phyloP scores from a whole-genome alignment of 129 eudicot species.

The Gnaphalium uliginosum region DNA sequence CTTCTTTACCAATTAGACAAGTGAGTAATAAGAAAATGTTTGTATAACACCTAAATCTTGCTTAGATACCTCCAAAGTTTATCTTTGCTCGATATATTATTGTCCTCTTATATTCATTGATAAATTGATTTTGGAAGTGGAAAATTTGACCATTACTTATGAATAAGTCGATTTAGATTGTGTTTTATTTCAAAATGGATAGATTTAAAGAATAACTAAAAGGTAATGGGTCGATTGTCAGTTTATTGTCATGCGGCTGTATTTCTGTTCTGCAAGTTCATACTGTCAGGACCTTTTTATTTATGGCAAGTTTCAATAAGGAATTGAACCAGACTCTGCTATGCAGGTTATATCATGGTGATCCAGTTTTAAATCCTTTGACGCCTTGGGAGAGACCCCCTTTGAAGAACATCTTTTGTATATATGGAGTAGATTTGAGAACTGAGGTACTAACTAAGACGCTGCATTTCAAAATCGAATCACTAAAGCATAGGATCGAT shows the following conservation, averaged over 20 bases:
- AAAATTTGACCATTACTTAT: too few relatives aligned
- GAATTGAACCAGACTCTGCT: slow-evolving; percentile 15
- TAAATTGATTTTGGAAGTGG: background rate
- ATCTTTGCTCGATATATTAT: background rate
- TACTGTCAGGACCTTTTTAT: background rate
- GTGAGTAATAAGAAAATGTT: slow-evolving; percentile 41
- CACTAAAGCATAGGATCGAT: background rate
- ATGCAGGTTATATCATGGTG: slow-evolving; percentile 77
- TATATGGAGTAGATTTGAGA: slow-evolving; percentile 83
- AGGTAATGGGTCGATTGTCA: background rate
- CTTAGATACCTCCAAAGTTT: too few relatives aligned
- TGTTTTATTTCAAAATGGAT: background rate
- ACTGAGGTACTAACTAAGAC: slow-evolving; percentile 64
- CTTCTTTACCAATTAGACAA: slow-evolving; percentile 74
- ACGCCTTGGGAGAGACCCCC: slow-evolving; percentile 99
- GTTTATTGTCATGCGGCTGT: slow-evolving; percentile 11
- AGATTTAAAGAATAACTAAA: background rate
- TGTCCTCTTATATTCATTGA: slow-evolving; percentile 11
- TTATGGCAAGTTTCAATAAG: background rate
- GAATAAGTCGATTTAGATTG: slow-evolving; percentile 2
- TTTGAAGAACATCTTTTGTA: slow-evolving; percentile 86
- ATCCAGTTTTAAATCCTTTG: slow-evolving; percentile 91
- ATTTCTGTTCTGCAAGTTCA: slow-evolving; percentile 15
- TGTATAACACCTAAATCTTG: slow-evolving; percentile 1
- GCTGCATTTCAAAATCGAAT: background rate